Percentiles rank a stretch among this genome's conserved stretches.
phyloP scores from a whole-genome alignment of 495 filamentous ascomycete species.

The Hypoxylon rickii region DNA sequence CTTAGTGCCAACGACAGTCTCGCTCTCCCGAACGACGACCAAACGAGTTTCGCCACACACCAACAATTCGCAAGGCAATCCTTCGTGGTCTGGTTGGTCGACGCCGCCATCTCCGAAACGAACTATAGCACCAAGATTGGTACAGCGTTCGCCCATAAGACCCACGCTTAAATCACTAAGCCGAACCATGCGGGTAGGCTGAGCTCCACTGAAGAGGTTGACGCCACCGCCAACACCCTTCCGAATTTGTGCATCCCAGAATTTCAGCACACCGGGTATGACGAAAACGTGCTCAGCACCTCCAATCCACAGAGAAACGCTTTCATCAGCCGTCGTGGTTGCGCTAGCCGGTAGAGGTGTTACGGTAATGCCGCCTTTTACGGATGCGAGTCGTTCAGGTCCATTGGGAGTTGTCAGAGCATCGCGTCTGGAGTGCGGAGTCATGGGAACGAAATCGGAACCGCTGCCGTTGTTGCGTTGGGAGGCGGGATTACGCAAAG shows the following conservation, averaged over 20 bases:
- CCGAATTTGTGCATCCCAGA: conserved; percentile 66
- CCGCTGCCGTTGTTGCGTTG: conserved; percentile 34
- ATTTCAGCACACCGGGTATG: conserved; percentile 66
- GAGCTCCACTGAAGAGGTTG: conserved; percentile 58
- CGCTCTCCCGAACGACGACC: conserved; percentile 59
- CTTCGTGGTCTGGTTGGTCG: conserved; percentile 42
- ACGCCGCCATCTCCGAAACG: conserved; percentile 34
- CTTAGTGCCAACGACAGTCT: conserved; percentile 40
- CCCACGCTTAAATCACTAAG: conserved; percentile 56
- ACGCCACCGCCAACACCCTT: conserved; percentile 63
- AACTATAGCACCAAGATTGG: conserved; percentile 60
- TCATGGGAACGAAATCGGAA: conserved; percentile 75
- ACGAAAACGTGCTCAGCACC: conserved; percentile 59
- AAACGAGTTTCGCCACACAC: conserved; percentile 68
- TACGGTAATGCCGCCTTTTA: conserved; percentile 69
- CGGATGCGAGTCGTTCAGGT: conserved; percentile 44
- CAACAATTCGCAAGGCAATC: conserved; percentile 61
- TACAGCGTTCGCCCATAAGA: conserved; percentile 69
- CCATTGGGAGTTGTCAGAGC: conserved; percentile 42
- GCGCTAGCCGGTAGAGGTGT: conserved; percentile 47
- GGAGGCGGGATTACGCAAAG: conserved; percentile 46
- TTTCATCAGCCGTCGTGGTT: conserved; percentile 62
- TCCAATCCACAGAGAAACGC: conserved; percentile 69
- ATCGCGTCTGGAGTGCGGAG: conserved; percentile 74
- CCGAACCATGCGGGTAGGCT: conserved; percentile 52